Evolutionary conservation across 352 stramenopile genomes (phyloP).

Genomic region (Phytophthora cactorum): DNA sequence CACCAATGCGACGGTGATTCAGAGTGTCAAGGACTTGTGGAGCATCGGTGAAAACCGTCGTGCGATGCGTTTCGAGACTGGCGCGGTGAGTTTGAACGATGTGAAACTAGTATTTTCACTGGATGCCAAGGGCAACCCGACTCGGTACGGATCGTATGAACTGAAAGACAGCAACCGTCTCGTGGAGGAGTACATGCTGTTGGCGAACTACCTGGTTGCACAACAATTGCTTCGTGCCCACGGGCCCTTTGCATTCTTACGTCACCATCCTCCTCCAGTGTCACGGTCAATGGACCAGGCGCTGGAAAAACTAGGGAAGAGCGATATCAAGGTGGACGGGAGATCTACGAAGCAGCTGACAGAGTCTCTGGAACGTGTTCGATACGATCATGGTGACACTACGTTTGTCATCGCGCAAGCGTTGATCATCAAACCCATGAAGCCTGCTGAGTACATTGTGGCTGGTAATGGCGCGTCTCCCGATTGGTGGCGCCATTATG

Average conservation of each 20-base stretch:
- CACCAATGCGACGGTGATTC: constrained; percentile 62
- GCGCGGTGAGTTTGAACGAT: constrained; percentile 92
- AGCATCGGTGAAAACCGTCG: constrained; percentile 71
- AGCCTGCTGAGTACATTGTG: constrained; percentile 93
- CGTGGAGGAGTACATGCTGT: constrained; percentile 99
- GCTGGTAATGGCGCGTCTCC: constrained; percentile 75
- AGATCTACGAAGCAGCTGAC: constrained; percentile 84
- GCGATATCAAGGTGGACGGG: constrained; percentile 82
- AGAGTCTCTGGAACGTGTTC: constrained; percentile 84
- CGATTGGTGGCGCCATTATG: constrained; percentile 94
- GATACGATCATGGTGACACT: constrained; percentile 72
- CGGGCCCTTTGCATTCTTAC: constrained; percentile 88
- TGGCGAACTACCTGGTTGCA: constrained; percentile 98
- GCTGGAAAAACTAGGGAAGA: constrained; percentile 48
- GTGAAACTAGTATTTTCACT: constrained; percentile 95
- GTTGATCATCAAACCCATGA: constrained; percentile 95
- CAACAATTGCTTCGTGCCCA: constrained; percentile 93
- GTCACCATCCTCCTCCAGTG: constrained; percentile 88
- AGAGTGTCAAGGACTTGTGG: constrained; percentile 76
- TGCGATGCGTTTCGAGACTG: constrained; percentile 90
- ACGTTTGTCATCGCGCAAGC: constrained; percentile 92
- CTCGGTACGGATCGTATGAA: constrained; percentile 88
- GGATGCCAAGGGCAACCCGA: constrained; percentile 92
- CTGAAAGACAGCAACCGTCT: constrained; percentile 95
- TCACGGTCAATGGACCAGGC: constrained; percentile 51